These are phyloP conservation scores for Silene latifolia DNA, from an alignment of 148 eudicot genomes.

Conservation along the genomic window DNA sequence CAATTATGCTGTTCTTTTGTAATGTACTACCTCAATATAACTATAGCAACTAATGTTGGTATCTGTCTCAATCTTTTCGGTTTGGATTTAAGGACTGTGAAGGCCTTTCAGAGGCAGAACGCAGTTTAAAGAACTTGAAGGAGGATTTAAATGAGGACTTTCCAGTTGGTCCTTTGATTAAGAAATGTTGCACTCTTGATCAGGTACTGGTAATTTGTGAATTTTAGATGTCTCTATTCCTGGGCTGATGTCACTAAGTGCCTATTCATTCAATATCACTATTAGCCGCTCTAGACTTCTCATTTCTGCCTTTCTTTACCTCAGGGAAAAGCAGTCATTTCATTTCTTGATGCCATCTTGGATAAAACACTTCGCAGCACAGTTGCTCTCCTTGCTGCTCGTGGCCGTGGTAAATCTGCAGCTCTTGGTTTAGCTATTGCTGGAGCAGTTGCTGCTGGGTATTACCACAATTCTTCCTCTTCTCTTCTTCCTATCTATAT, in stretches of 20 bases:
- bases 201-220: slow-evolving; percentile 46
- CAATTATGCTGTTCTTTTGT: not conserved
- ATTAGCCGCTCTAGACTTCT: slow-evolving; percentile 4
- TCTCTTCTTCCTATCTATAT: not conserved
- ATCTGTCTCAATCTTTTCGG: not conserved
- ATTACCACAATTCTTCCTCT: slow-evolving; percentile 11
- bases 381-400: slow-evolving; percentile 90
- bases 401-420: slow-evolving; percentile 98
- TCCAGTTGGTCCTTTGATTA: slow-evolving; percentile 88
- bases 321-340: slow-evolving; percentile 85
- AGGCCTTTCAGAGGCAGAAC: slow-evolving; percentile 79
- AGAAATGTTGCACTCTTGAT: slow-evolving; percentile 84
- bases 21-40: not conserved
- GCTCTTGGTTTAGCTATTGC: slow-evolving; percentile 92
- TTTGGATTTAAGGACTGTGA: slow-evolving; percentile 54
- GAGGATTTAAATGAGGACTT: slow-evolving; percentile 79
- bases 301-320: slow-evolving; percentile 11
- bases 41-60: not conserved
- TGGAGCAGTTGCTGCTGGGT: slow-evolving; percentile 98
- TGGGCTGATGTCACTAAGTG: not conserved
- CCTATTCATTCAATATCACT: not conserved
- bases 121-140: slow-evolving; percentile 63
- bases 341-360: slow-evolving; percentile 89
- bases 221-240: not conserved
- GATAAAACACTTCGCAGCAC: slow-evolving; percentile 86